Evolutionary conservation across 148 eudicot species (phyloP).

Genomic region (Spergularia bocconei): DNA sequence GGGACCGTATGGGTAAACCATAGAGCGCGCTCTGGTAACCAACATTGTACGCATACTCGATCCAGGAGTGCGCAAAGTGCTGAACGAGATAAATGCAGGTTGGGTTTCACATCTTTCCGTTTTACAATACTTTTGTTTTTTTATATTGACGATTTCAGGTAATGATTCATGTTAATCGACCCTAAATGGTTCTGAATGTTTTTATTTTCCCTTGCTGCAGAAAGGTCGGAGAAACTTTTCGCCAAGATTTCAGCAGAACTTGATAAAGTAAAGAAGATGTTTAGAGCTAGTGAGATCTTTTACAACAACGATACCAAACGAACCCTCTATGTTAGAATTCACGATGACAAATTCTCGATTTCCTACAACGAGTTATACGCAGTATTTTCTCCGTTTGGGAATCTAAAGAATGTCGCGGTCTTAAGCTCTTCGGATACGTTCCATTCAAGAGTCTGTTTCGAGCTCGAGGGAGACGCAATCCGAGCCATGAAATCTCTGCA

Average conservation of each 20-base stretch:
- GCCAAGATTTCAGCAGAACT: neutral
- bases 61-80: constrained; percentile 80
- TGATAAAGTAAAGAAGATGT: neutral
- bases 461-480: neutral
- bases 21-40: constrained; percentile 88
- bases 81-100: constrained; percentile 99
- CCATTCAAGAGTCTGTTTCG: neutral
- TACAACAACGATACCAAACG: neutral
- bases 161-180: neutral
- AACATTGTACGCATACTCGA: constrained; percentile 78
- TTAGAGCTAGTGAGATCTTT: neutral
- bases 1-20: constrained; percentile 91
- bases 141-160: neutral
- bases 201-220: neutral
- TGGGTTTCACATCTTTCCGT: neutral
- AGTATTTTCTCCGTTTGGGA: constrained; percentile 5
- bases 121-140: neutral
- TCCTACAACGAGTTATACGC: neutral
- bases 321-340: neutral
- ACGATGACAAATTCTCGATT: neutral
- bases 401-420: neutral
- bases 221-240: neutral
- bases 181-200: neutral
- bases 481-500: neutral
- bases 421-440: constrained; percentile 1